phyloP scores from a whole-genome alignment of 441 rosid species.

The Jatropha podagrica region DNA sequence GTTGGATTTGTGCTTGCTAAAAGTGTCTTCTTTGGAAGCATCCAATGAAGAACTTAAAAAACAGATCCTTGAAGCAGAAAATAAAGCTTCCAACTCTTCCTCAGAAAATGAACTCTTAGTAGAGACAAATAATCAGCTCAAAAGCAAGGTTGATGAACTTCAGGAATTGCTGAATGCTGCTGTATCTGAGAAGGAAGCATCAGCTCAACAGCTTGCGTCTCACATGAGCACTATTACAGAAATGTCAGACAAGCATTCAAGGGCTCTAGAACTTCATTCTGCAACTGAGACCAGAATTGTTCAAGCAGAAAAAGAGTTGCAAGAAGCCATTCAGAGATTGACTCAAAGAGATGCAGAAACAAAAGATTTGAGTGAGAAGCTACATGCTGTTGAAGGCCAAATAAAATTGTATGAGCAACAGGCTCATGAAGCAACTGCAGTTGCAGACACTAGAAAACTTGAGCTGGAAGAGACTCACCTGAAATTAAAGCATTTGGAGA shows the following conservation, averaged over 20 bases:
- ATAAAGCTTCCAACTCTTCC: slow-evolving; percentile 50
- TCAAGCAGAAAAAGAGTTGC: slow-evolving; percentile 46
- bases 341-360: slow-evolving; percentile 54
- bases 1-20: slow-evolving; percentile 53
- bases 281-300: slow-evolving; percentile 41
- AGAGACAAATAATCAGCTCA: slow-evolving; percentile 80
- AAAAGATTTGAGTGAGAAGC: slow-evolving; percentile 57
- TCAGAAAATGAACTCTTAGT: slow-evolving; percentile 69
- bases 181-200: slow-evolving; percentile 63
- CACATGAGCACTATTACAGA: slow-evolving; percentile 45
- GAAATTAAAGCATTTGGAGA: slow-evolving; percentile 62
- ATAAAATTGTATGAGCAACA: slow-evolving; percentile 50
- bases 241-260: slow-evolving; percentile 56
- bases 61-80: slow-evolving; percentile 56
- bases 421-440: slow-evolving; percentile 51
- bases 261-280: slow-evolving; percentile 54
- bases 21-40: slow-evolving; percentile 55
- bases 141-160: slow-evolving; percentile 67
- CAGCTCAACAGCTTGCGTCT: slow-evolving; percentile 53
- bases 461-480: slow-evolving; percentile 66
- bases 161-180: slow-evolving; percentile 57
- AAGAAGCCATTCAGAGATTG: slow-evolving; percentile 53
- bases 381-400: slow-evolving; percentile 55
- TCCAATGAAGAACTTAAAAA: slow-evolving; percentile 59
- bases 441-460: slow-evolving; percentile 49